These are phyloP conservation scores for Zarea fungicola DNA, from an alignment of 2,329 filamentous ascomycete species.

Conservation along the genomic window DNA sequence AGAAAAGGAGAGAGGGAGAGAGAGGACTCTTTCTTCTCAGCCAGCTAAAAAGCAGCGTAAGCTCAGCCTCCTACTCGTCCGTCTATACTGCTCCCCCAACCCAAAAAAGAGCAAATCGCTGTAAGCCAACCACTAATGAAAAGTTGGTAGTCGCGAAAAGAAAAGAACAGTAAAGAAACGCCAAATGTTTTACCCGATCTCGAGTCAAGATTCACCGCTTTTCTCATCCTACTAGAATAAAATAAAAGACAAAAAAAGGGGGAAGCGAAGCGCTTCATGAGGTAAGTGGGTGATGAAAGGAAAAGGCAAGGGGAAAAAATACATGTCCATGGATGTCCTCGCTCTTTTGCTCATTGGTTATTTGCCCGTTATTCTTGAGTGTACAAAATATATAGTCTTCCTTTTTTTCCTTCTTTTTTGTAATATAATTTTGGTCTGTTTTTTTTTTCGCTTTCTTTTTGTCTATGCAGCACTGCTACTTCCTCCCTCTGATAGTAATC, in stretches of 20 bases:
- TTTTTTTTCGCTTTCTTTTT: background rate
- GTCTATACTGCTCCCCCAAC: too few species aligned
- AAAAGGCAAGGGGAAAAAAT: background rate
- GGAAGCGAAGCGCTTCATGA: background rate
- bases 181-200: background rate
- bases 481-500: constrained; percentile 23
- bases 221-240: background rate
- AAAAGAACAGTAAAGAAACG: background rate
- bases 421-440: background rate
- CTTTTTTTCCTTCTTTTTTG: background rate
- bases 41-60: too few species aligned
- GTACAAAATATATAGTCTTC: background rate
- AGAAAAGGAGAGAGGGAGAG: too few species aligned
- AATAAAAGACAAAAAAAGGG: background rate
- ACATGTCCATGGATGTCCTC: background rate
- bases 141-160: too few species aligned
- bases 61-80: too few species aligned
- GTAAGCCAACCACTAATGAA: too few species aligned
- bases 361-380: too few species aligned
- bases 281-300: too few species aligned
- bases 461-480: constrained; percentile 2
- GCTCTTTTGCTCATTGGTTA: background rate
- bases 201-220: background rate
- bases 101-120: too few species aligned
- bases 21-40: too few species aligned